A percentile compares a stretch with the other conserved stretches of the same genome.
Conservation (phyloP, 805 yeast genomes). For the Cyberlindnera lachancei region DNA sequence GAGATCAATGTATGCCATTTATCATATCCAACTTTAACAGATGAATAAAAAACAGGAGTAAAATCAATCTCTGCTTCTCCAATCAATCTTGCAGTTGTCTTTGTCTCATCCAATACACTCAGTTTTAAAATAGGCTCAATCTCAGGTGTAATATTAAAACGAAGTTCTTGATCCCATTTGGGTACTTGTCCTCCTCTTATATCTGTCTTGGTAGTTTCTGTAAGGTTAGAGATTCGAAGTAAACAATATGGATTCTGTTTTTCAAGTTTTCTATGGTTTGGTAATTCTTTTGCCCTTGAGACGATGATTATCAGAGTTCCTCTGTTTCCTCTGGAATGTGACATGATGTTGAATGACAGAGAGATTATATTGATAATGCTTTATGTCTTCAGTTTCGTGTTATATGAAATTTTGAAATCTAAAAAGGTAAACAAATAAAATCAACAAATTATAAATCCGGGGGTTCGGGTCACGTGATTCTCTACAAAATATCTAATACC, state of each 20-base stretch:
- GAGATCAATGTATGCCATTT: slow-evolving; percentile 70
- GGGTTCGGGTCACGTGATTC: too few species aligned
- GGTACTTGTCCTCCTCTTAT: slow-evolving; percentile 94
- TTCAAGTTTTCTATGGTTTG: slow-evolving; percentile 78
- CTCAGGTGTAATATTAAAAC: slow-evolving; percentile 59
- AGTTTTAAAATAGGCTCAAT: slow-evolving; percentile 57
- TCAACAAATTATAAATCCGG: too few species aligned
- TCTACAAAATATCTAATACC: too few species aligned
- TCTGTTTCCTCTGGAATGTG: slow-evolving; percentile 24
- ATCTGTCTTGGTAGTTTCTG: slow-evolving; percentile 70
- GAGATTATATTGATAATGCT: too few species aligned
- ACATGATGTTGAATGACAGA: too few species aligned
- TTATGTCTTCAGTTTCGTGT: too few species aligned
- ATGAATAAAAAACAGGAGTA: slow-evolving; percentile 58
- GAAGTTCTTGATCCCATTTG: slow-evolving; percentile 69
- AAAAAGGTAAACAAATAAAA: too few species aligned
- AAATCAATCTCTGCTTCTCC: slow-evolving; percentile 79
- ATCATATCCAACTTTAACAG: slow-evolving; percentile 71
- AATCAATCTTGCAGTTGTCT: slow-evolving; percentile 78
- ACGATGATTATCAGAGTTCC: slow-evolving; percentile 70
- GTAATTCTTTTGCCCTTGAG: slow-evolving; percentile 75
- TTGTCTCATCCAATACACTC: slow-evolving; percentile 78
- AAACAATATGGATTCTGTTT: slow-evolving; percentile 92
- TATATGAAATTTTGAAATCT: too few species aligned
- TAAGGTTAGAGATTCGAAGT: slow-evolving; percentile 71